Evolutionary conservation across 208 protist genomes (phyloP).

Genomic region (Phytomonas sp.): DNA sequence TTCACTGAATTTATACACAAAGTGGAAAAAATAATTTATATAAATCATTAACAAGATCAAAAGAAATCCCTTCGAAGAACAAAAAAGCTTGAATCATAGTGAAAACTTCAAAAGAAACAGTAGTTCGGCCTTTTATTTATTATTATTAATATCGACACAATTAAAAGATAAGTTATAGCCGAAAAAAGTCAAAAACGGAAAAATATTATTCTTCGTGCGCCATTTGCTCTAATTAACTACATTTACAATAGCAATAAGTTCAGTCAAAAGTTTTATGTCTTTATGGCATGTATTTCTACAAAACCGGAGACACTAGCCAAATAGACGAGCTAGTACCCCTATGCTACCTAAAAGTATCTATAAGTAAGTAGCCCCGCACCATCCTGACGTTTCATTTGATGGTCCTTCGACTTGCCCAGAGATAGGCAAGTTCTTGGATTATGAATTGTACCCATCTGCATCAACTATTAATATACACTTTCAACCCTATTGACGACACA

Average conservation of each 20-base stretch:
- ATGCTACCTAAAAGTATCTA: background rate
- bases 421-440: no score
- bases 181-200: conserved; percentile 1
- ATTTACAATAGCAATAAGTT: background rate
- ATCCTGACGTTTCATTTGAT: background rate
- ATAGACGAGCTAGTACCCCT: background rate
- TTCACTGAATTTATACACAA: background rate
- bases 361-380: background rate
- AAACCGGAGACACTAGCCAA: background rate
- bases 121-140: background rate
- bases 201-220: conserved; percentile 5
- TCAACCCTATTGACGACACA: no score
- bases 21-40: background rate
- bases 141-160: no score
- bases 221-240: background rate
- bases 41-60: background rate
- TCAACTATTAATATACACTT: no score
- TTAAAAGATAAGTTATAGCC: background rate
- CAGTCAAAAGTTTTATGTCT: background rate
- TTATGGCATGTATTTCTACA: background rate
- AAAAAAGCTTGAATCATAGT: background rate
- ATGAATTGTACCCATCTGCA: no score
- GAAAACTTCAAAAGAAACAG: background rate
- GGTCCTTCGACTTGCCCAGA: no score
- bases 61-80: background rate